Evolutionary conservation across 305 asterid genomes (phyloP), one percentile per base, ranked within the genome.

Genomic region (Stenogyne calaminthoides): DNA sequence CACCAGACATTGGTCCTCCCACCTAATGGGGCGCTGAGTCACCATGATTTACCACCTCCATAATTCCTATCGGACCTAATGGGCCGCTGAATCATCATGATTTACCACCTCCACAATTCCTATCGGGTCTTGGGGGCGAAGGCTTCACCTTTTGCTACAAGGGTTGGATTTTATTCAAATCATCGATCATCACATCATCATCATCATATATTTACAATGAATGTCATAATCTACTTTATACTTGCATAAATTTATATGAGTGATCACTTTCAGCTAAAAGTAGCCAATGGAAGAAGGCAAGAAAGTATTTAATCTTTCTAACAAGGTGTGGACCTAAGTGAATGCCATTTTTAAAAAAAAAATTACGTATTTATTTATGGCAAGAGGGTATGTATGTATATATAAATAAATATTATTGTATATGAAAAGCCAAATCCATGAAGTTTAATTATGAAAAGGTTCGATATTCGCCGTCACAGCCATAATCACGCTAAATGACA

Each of bases 401-500:
- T 44, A 42, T 39, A 39, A 7, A 8, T 39, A 25, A 25, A 19
- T 52, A 62, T 68, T 32, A 49, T 60, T 46, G 6, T 49, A 51
- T 36, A 51, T 36, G 59, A 64, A 71, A 76, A 77, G 74, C 27
- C 62, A 61, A 68, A 75, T 52, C 62, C 51, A 62, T 59, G 37
- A 73, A 59, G 76, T 55, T 71, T 71, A 12, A 71, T 78, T 44
- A 56, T 51, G 51, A 76, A 80, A 71, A 46, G 80, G 78, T 79
- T 76, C 74, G 25, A 77, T 78, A 80, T 83, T 84, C 88, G 86
- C 90, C 90, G 88, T 85, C 88, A 84, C 77, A 79, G 73, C 87
- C 88, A 80, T 83, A 72, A 88, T 67, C 77, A 47, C 72, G 72
- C 58, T 57, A 73, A 58, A 84, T 25, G 80, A 77, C 83, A 76